These are phyloP conservation scores for Sporobolomyces pararoseus DNA, from an alignment of 768 basidiomycete species.

Conservation along the genomic window DNA sequence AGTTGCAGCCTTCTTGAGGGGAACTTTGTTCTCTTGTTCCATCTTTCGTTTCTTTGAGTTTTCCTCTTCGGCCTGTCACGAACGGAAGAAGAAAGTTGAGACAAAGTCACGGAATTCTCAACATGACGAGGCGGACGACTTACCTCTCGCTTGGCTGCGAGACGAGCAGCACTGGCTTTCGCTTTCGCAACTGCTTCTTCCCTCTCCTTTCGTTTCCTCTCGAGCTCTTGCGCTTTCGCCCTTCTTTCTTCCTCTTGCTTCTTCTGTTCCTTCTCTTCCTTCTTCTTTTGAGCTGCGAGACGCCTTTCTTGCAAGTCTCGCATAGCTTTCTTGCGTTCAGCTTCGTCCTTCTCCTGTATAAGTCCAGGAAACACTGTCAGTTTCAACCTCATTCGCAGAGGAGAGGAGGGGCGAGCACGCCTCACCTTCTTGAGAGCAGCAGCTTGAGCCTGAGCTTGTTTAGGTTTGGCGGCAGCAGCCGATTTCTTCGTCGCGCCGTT, in stretches of 20 bases:
- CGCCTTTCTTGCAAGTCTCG: conserved; percentile 52
- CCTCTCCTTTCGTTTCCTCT: conserved; percentile 50
- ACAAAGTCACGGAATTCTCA: background rate
- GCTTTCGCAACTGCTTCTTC: conserved; percentile 35
- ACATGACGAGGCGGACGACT: background rate
- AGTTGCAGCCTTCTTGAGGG: conserved; percentile 60
- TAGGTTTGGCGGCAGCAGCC: conserved; percentile 63
- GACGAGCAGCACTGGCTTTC: conserved; percentile 8
- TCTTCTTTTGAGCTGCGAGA: conserved; percentile 58
- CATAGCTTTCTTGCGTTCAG: conserved; percentile 69
- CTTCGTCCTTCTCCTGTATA: conserved; percentile 78
- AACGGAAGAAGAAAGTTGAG: background rate
- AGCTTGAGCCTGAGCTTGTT: conserved; percentile 76
- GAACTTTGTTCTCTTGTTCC: conserved; percentile 57
- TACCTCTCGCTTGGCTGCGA: conserved; percentile 35
- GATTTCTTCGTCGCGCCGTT: conserved; percentile 67
- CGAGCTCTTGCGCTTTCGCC: conserved; percentile 50
- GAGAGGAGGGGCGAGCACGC: background rate
- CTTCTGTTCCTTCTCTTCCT: conserved; percentile 65
- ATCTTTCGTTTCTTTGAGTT: conserved; percentile 67
- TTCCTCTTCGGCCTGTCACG: conserved; percentile 58
- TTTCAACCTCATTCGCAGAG: background rate
- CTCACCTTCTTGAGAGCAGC: conserved; percentile 79
- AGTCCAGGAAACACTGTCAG: background rate
- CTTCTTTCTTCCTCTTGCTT: conserved; percentile 74